These are phyloP conservation scores for Plectosphaerella cucumerina DNA, from an alignment of 2,329 filamentous ascomycete genomes.

Conservation along the genomic window DNA sequence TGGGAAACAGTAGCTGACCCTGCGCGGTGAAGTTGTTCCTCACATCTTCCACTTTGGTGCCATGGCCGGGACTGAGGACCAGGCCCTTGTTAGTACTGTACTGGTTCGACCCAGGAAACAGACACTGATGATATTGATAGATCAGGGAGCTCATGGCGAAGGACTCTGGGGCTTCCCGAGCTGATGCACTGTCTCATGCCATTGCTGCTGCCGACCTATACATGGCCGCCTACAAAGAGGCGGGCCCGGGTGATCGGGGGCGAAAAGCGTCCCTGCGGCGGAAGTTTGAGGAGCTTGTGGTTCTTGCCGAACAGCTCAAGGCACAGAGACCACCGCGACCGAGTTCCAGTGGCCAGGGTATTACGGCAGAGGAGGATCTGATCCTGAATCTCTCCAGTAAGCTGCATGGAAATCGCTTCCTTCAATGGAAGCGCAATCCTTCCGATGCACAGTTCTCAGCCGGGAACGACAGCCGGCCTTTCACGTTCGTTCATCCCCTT, in stretches of 20 bases:
- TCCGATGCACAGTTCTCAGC: constrained; percentile 54
- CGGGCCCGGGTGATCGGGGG: neutral
- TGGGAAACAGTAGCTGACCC: too few relatives aligned
- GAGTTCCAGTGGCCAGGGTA: constrained; percentile 45
- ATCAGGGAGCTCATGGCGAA: constrained; percentile 1
- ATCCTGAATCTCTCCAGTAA: constrained; percentile 74
- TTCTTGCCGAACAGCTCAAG: constrained; percentile 74
- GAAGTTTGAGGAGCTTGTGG: constrained; percentile 68
- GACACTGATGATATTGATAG: neutral
- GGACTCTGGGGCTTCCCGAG: neutral
- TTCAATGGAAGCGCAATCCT: constrained; percentile 72
- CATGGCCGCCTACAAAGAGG: constrained; percentile 64
- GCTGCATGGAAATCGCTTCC: constrained; percentile 79
- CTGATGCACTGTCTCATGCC: constrained; percentile 67
- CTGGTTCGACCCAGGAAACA: neutral
- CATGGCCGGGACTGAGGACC: neutral
- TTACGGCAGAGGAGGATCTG: constrained; percentile 68
- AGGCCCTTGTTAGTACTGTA: neutral
- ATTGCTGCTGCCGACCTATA: constrained; percentile 77
- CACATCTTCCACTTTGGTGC: too few relatives aligned
- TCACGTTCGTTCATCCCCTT: constrained; percentile 49
- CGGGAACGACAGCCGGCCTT: constrained; percentile 46
- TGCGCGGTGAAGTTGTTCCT: too few relatives aligned
- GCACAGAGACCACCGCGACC: constrained; percentile 8
- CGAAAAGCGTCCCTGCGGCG: constrained; percentile 44